Evolutionary conservation across 164 flowering plant species (phyloP).

Genomic region (Vitis rotundifolia): DNA sequence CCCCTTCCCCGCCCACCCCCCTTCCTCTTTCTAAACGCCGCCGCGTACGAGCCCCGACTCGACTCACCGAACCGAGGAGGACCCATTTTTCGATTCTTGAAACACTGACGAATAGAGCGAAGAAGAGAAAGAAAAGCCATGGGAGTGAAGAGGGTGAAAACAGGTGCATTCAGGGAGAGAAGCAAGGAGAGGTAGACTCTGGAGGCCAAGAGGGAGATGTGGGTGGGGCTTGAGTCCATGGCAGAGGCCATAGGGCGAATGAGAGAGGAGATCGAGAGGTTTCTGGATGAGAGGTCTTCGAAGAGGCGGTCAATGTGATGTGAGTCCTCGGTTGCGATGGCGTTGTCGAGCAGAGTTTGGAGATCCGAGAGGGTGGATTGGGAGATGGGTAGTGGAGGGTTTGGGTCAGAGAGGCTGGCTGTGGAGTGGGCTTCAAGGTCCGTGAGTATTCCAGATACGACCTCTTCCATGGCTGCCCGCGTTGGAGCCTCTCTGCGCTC

Average conservation of each 20-base stretch:
- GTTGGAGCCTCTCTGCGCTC: neutral
- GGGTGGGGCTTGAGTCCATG: conserved; percentile 55
- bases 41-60: neutral
- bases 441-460: conserved; percentile 34
- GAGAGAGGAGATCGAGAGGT: conserved; percentile 48
- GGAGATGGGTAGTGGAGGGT: conserved; percentile 38
- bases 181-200: conserved; percentile 67
- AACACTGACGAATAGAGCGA: conserved; percentile 54
- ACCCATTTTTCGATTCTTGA: conserved; percentile 35
- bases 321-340: conserved; percentile 25
- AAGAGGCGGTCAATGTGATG: conserved; percentile 29
- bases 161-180: conserved; percentile 70
- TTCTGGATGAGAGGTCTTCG: conserved; percentile 51
- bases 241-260: conserved; percentile 41
- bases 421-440: conserved; percentile 39
- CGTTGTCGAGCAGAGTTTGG: conserved; percentile 42
- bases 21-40: conserved; percentile 28
- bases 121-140: conserved; percentile 74
- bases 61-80: neutral
- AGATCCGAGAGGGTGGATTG: conserved; percentile 51
- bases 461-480: conserved; percentile 49
- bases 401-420: conserved; percentile 15
- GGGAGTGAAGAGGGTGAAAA: conserved; percentile 81
- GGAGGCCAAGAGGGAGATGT: conserved; percentile 54
- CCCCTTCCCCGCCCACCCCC: conserved; percentile 24